Evolutionary conservation across 139 green algal species (phyloP), one percentile per base, ranked within the genome.

Genomic region (Raphidocelis subcapitata): DNA sequence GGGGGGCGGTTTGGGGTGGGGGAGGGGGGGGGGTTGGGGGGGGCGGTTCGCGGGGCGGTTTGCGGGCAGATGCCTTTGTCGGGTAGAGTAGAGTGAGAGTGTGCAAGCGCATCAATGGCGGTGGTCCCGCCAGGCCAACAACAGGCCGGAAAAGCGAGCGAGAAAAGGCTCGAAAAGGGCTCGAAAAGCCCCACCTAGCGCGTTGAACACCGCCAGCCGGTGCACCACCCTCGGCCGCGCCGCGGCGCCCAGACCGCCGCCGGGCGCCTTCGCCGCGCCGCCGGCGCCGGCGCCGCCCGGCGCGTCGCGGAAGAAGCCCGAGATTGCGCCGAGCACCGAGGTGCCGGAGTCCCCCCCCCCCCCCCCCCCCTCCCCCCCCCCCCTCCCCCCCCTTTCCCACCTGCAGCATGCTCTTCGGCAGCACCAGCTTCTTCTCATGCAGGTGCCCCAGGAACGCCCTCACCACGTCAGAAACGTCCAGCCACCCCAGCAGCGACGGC

Each of bases 401-500:
- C 10, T 81, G 52, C 32, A 79, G 67, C 46, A 64, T 72, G 15
- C 70, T 49, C 41, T 49, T 33, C 8, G 46, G 44, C 41, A 49
- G 41, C 41, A 12, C 41, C 41, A 49, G 8, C 41, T 15, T 5
- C 54, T 29, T 61, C 54, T 15, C 47, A 41, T 36, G 55, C 55
- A 67, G 23, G 35, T 55, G 62, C 32, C 47, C 32, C 44, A 88
- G 24, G 36, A 88, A 82, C 54, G 21, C 54, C 54, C 54, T 49
- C 41, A 49, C 41, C 41, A 49, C 41, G 41, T 49, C 41, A 49
- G 8, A 20, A 8, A 49, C 41, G 41, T 49, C 41, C 14, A 92
- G 46, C 89, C 89, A 94, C 24, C 89, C 87, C 26, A 91, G 69
- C 32, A 94, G 79, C 16, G 68, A 57, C 26, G 66, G 46, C 10